Evolutionary conservation across 805 yeast species (phyloP), one percentile per base, ranked within the genome.

Genomic region (Candida maesae): DNA sequence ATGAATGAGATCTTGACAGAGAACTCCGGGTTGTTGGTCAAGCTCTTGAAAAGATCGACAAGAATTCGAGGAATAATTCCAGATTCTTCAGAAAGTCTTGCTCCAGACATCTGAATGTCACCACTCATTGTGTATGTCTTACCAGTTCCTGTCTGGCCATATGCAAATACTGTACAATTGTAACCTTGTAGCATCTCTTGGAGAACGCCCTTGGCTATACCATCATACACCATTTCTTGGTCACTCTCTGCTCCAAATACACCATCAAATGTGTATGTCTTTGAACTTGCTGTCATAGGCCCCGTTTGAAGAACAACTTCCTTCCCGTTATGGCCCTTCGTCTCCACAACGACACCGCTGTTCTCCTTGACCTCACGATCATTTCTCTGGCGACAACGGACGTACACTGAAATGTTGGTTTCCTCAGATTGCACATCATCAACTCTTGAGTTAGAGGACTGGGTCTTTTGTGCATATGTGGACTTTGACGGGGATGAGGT

Each of bases 81-180:
- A 0, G 85, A 79, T 42, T 74, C 67, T 26, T 68, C 68, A 3
- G 67, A 60, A 9, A 63, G 12, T 48, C 56, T 28, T 50, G 56
- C 36, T 60, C 66, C 51, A 53, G 67, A 25, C 66, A 66, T 45
- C 56, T 76, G 50, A 24, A 80, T 73, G 36, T 83, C 83, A 6
- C 95, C 93, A 6, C 82, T 76, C 89, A 78, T 76, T 6, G 83
- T 66, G 54, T 77, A 76, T 0, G 95, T 85, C 54, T 85, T 86
- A 14, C 95, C 95, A 0, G 93, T 83, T 8, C 95, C 95, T 0
- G 95, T 86, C 59, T 85, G 95, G 1, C 95, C 95, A 64, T 88
- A 87, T 0, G 95, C 93, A 55, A 86, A 76, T 11, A 85, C 73
- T 0, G 95, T 82, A 45, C 87, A 86, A 55, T 85, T 85, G 55